These are phyloP conservation scores for Lenwebbia sp. DNA, from an alignment of 345 rosid species.

Conservation along the genomic window DNA sequence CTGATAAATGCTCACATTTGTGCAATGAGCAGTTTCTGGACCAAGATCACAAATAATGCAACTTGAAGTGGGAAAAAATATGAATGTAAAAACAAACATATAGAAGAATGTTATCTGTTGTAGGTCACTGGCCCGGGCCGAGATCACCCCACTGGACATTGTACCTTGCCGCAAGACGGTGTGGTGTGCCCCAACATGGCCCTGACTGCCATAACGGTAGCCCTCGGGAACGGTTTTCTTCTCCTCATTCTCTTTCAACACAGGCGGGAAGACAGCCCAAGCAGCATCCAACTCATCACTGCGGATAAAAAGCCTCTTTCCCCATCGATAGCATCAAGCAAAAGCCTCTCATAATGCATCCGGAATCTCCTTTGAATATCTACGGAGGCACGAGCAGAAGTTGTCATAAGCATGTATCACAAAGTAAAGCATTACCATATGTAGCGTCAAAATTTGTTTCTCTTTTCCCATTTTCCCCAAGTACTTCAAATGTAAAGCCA, in stretches of 20 bases:
- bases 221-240: too few relatives aligned
- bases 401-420: background rate
- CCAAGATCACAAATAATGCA: background rate
- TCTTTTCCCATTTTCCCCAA: background rate
- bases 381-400: background rate
- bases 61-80: background rate
- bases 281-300: constrained; percentile 88
- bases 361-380: constrained; percentile 92
- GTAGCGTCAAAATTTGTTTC: background rate
- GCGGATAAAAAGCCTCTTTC: constrained; percentile 87
- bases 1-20: background rate
- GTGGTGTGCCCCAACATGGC: too few relatives aligned
- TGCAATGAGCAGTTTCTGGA: background rate
- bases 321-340: constrained; percentile 85
- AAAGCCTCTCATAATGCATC: constrained; percentile 94
- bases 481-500: background rate
- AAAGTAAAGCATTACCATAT: background rate
- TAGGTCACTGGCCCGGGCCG: too few relatives aligned
- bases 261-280: too few relatives aligned
- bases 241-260: too few relatives aligned
- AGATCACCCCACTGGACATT: too few relatives aligned
- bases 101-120: too few relatives aligned
- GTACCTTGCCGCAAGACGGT: too few relatives aligned
- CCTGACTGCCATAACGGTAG: too few relatives aligned
- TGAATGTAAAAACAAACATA: background rate